Conservation (phyloP, 768 basidiomycete species). For the Kwoniella dejecticola region DNA sequence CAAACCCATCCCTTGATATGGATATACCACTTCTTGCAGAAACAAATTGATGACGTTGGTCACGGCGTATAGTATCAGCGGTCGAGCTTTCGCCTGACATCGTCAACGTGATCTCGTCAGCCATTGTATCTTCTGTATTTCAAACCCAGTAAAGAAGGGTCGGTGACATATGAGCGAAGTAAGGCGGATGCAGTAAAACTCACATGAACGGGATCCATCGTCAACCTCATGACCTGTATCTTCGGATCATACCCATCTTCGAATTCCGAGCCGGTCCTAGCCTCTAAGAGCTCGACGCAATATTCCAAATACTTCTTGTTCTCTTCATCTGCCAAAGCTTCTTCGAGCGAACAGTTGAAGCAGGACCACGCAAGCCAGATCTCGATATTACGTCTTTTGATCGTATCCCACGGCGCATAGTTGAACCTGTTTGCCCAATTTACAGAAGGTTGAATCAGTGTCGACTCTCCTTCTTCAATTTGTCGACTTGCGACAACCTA, state of each 20-base stretch:
- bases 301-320: conserved; percentile 63
- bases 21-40: conserved; percentile 37
- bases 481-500: no score
- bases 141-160: no score
- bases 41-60: conserved; percentile 37
- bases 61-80: conserved; percentile 60
- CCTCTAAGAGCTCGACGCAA: conserved; percentile 67
- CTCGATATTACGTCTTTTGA: conserved; percentile 66
- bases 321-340: conserved; percentile 60
- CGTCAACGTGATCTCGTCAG: neutral
- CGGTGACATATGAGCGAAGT: no score
- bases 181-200: no score
- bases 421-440: conserved; percentile 67
- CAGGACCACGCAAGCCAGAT: conserved; percentile 84
- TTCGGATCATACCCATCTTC: conserved; percentile 64
- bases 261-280: conserved; percentile 68
- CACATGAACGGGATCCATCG: conserved; percentile 74
- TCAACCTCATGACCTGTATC: conserved; percentile 66
- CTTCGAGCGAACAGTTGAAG: conserved; percentile 68
- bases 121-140: no score
- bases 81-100: conserved; percentile 54
- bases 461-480: no score
- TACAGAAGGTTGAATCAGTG: no score
- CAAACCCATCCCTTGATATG: conserved; percentile 57
- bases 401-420: conserved; percentile 70